Percentiles rank a stretch among this genome's conserved stretches.
Conservation (phyloP, 139 green algal genomes). For the Trebouxia sp. region DNA sequence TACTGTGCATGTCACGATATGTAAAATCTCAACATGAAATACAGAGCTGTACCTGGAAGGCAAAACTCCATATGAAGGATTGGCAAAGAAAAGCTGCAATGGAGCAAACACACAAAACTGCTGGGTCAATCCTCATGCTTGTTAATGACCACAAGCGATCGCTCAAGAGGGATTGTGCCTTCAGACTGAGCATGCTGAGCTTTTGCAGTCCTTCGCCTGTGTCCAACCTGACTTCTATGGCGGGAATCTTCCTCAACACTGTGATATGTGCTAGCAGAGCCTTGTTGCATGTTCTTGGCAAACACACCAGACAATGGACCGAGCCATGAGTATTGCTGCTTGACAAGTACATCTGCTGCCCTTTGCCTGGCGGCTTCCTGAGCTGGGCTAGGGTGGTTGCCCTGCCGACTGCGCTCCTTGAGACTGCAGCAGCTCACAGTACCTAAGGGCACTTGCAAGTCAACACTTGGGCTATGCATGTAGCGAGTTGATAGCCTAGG, state of each 20-base stretch:
- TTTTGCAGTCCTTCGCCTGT: neutral
- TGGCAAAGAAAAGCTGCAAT: neutral
- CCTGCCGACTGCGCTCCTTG: slow-evolving; percentile 47
- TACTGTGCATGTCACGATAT: no score
- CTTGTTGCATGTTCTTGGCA: slow-evolving; percentile 3
- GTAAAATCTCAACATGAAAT: no score
- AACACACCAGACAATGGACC: slow-evolving; percentile 22
- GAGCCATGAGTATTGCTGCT: slow-evolving; percentile 41
- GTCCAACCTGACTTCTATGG: slow-evolving; percentile 17
- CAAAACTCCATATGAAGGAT: no score
- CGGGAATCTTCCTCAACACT: neutral
- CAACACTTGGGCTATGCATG: neutral
- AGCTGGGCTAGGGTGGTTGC: slow-evolving; percentile 50
- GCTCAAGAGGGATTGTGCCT: slow-evolving; percentile 34
- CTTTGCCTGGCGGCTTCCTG: slow-evolving; percentile 58
- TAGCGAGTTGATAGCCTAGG: neutral
- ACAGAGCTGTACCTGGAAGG: no score
- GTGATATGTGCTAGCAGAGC: neutral
- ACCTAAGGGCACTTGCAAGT: neutral
- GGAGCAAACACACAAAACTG: no score
- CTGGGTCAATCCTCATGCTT: neutral
- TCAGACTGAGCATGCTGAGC: neutral
- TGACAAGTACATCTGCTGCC: slow-evolving; percentile 37
- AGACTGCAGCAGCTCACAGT: slow-evolving; percentile 33
- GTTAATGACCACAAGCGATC: slow-evolving; percentile 28